These are phyloP conservation scores for Aspergillus glaucus DNA, from an alignment of 2,329 filamentous ascomycete genomes.

Conservation along the genomic window DNA sequence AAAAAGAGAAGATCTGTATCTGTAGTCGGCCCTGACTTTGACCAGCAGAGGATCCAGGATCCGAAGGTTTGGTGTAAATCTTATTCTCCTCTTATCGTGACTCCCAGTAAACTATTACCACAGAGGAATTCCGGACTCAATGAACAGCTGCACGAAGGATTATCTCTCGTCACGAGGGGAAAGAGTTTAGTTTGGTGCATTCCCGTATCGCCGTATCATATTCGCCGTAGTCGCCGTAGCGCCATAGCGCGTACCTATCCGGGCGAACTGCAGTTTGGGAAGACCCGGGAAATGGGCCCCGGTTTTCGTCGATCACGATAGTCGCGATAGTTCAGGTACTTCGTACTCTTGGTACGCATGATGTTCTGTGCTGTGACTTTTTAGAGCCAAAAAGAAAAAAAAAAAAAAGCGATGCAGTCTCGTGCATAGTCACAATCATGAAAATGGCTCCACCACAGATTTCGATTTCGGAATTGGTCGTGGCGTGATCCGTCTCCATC, in stretches of 20 bases:
- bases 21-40: slow-evolving; percentile 9
- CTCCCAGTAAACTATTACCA: too few species aligned
- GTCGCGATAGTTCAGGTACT: neutral
- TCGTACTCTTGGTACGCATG: too few species aligned
- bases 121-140: neutral
- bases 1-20: slow-evolving; percentile 4
- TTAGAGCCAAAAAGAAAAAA: too few species aligned
- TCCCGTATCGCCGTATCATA: neutral
- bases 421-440: too few species aligned
- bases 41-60: neutral
- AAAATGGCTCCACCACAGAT: too few species aligned
- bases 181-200: neutral
- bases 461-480: too few species aligned
- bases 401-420: too few species aligned
- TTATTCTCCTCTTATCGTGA: too few species aligned
- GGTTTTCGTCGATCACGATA: slow-evolving; percentile 1
- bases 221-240: neutral
- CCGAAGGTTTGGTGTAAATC: neutral
- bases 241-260: slow-evolving; percentile 4
- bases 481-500: too few species aligned
- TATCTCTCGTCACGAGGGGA: neutral
- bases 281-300: slow-evolving; percentile 1
- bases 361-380: too few species aligned
- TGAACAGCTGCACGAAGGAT: neutral
- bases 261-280: slow-evolving; percentile 7